These are phyloP conservation scores for Bryoerythrophyllum caledonicum DNA, from an alignment of 225 moss, liverwort and hornwort genomes.

Conservation along the genomic window DNA sequence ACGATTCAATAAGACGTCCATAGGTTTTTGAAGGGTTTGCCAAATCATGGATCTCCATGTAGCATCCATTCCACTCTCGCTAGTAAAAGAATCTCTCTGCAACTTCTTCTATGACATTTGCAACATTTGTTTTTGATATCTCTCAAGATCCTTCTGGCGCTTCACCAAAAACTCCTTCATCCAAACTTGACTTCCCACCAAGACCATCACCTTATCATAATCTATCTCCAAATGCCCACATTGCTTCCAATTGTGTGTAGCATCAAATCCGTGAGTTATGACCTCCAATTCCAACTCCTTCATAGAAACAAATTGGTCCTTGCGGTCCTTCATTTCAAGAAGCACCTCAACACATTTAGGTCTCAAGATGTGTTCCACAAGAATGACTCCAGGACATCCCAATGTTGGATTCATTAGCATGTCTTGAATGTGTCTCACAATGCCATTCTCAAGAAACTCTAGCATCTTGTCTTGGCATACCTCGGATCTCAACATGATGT, in stretches of 20 bases:
- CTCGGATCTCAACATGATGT: background rate
- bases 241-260: background rate
- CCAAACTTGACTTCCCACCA: background rate
- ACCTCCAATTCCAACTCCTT: background rate
- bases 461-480: background rate
- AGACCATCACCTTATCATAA: background rate
- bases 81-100: no score
- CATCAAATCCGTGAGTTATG: background rate
- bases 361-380: background rate
- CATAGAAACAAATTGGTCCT: background rate
- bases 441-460: background rate
- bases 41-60: background rate
- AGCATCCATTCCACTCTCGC: rapidly evolving
- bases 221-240: background rate
- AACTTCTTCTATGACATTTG: rapidly evolving
- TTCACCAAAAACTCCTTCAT: background rate
- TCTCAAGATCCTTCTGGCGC: rapidly evolving
- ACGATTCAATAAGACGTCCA: background rate
- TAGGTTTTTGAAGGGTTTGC: background rate
- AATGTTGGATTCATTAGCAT: background rate
- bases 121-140: rapidly evolving
- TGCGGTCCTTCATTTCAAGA: background rate
- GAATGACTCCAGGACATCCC: background rate
- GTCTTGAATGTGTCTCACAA: background rate
- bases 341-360: background rate